Conservation (phyloP, 73 alveolate species). For the Symbiodinium natans region DNA sequence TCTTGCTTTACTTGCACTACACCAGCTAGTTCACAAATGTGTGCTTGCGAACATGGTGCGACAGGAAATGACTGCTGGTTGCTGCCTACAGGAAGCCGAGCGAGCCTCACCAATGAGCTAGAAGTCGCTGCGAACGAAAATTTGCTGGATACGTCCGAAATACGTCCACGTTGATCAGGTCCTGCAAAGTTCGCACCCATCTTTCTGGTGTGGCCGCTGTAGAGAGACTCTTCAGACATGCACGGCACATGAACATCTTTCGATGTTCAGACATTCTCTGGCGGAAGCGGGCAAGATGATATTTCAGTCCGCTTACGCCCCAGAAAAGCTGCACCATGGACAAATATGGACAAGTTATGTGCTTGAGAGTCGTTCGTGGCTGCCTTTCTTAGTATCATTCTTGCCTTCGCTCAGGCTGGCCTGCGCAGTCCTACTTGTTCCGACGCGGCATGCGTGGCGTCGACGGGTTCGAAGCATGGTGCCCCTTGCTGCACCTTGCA, state of each 20-base stretch:
- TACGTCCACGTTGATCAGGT: not conserved
- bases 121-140: not conserved
- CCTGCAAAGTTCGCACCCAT: constrained; percentile 3
- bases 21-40: too few relatives aligned
- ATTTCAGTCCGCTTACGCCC: not conserved
- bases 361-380: too few relatives aligned
- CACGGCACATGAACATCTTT: not conserved
- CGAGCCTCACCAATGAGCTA: not conserved
- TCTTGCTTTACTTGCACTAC: too few relatives aligned
- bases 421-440: not conserved
- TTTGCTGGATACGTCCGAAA: too few relatives aligned
- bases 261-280: not conserved
- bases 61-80: constrained; percentile 10
- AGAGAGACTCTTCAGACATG: too few relatives aligned
- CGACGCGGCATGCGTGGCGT: not conserved
- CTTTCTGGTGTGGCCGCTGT: not conserved
- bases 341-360: too few relatives aligned
- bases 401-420: not conserved
- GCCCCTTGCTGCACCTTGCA: not conserved
- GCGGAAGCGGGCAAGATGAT: not conserved
- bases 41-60: not conserved
- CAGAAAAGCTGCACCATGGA: not conserved
- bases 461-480: not conserved
- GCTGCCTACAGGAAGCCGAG: not conserved
- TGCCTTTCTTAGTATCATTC: not conserved